These are phyloP conservation scores for Chytridiales sp. DNA, from an alignment of 371 early-diverging fungal genomes.

Conservation along the genomic window DNA sequence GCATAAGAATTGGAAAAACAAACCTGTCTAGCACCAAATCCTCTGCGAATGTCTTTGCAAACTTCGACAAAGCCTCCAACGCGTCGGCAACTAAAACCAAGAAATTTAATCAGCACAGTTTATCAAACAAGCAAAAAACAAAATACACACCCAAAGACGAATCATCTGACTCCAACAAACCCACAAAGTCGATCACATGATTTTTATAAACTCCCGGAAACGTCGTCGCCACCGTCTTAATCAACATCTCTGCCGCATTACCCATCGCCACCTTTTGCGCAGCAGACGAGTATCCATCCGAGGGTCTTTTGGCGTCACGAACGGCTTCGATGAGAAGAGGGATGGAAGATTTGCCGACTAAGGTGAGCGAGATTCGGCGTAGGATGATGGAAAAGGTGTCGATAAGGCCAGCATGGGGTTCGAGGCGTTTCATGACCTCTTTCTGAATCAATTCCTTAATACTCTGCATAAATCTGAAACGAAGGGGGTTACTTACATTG, in stretches of 20 bases:
- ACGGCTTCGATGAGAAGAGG: constrained; percentile 53
- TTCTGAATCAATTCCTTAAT: constrained; percentile 42
- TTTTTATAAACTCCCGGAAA: constrained; percentile 48
- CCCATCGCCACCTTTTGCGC: not conserved
- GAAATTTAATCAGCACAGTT: not conserved
- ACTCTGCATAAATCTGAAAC: not conserved
- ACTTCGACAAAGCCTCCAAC: constrained; percentile 62
- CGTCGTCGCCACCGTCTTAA: constrained; percentile 48
- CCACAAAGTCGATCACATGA: constrained; percentile 38
- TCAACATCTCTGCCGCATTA: constrained; percentile 46
- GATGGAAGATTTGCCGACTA: constrained; percentile 61
- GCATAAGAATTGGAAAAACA: not conserved
- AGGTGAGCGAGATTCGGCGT: constrained; percentile 65
- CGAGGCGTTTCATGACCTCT: constrained; percentile 63
- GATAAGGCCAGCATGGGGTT: constrained; percentile 56
- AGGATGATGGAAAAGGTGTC: constrained; percentile 73
- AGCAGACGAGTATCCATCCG: not conserved
- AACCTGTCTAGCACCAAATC: constrained; percentile 26
- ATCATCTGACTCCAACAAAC: constrained; percentile 36
- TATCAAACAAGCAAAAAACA: not conserved
- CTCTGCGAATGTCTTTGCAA: constrained; percentile 57
- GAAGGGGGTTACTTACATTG: constrained; percentile 27
- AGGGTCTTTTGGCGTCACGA: not conserved
- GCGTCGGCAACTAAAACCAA: constrained; percentile 53
- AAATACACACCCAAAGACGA: constrained; percentile 29